Base-by-base conservation (phyloP, 2,329 filamentous ascomycete species). In the Cryphonectria nitschkei region DNA sequence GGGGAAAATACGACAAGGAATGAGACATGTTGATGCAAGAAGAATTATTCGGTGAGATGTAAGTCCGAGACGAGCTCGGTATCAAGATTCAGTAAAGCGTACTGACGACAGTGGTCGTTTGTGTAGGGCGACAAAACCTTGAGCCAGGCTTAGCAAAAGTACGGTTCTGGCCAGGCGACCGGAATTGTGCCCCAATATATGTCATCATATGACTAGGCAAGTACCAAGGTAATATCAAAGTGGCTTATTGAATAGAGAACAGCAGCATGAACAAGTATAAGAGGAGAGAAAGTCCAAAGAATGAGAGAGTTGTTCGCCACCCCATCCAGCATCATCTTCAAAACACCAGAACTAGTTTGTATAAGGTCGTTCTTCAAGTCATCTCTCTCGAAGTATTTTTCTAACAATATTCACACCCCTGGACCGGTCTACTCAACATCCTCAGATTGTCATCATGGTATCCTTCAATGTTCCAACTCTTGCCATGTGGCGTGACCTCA, bases 401-500 rank as follows among this genome's bases (percentile, higher is more conserved):
- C 16, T 34, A 7, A 22, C 1, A 2, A 16, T 58, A 16, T 26
- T 11, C 13, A 34, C 2, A 29, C 32, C 37, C 39, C 41, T 8
- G 37, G 26, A n/a, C 26, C 19, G 16, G 46, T 41, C 1, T 9
- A 43, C 13, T 29, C 11, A 26, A 11, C 22, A 26, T 26, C 22
- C 32, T 29, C 41, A 29, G 3, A 50, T 1, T 22, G 7, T 32
- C 67, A 70, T 37, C 22, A 72, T 72, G 70, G 68, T 70, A 39
- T 68, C 65, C 16, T 52, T 65, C 29, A 65, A 70, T 9, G 29
- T 68, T 4, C 70, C 70, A 7, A 56, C 68, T 54, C 70, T 72
- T 56, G 68, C 70, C 60, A 72, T 72, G 70, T 72, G 70, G 70
- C 60, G 70, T 26, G 70, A 72, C 41, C 65, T 72, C 11, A 72